Evolutionary conservation across 768 basidiomycete genomes (phyloP).

Genomic region (Russula sp.): DNA sequence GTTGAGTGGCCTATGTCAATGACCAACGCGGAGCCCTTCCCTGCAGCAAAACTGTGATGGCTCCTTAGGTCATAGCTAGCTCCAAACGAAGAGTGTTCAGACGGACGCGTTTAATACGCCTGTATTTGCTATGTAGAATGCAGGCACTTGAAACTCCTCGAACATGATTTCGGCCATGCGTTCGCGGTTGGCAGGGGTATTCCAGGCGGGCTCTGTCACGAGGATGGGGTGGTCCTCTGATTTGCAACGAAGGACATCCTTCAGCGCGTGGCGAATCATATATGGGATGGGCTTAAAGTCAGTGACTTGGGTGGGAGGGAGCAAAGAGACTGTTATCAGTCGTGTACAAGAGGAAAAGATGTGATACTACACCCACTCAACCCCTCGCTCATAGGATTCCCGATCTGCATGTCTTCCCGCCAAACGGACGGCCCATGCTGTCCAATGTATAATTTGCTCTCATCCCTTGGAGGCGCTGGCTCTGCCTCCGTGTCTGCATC

Average conservation of each 20-base stretch:
- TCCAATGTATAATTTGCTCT: constrained; percentile 67
- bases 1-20: constrained; percentile 88
- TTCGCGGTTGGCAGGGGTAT: constrained; percentile 86
- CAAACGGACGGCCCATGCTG: constrained; percentile 86
- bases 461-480: constrained; percentile 33
- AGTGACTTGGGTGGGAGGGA: constrained; percentile 37
- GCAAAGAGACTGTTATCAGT: neutral
- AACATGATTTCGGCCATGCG: constrained; percentile 97
- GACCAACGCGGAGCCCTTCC: constrained; percentile 94
- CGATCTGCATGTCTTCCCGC: constrained; percentile 84
- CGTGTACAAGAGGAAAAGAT: neutral
- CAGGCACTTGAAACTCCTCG: constrained; percentile 90
- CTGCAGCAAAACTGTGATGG: constrained; percentile 76
- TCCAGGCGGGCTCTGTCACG: constrained; percentile 95
- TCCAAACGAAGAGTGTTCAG: neutral
- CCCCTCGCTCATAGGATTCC: constrained; percentile 76
- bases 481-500: constrained; percentile 38
- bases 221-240: constrained; percentile 86
- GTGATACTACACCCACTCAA: constrained; percentile 49
- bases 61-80: neutral
- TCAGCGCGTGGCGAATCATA: constrained; percentile 67
- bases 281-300: constrained; percentile 72
- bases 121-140: constrained; percentile 94
- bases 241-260: constrained; percentile 67
- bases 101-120: constrained; percentile 84